Evolutionary conservation across 23 red algal species (phyloP), one percentile per base, ranked within the genome.

Genomic region (Gracilaria gracilis): DNA sequence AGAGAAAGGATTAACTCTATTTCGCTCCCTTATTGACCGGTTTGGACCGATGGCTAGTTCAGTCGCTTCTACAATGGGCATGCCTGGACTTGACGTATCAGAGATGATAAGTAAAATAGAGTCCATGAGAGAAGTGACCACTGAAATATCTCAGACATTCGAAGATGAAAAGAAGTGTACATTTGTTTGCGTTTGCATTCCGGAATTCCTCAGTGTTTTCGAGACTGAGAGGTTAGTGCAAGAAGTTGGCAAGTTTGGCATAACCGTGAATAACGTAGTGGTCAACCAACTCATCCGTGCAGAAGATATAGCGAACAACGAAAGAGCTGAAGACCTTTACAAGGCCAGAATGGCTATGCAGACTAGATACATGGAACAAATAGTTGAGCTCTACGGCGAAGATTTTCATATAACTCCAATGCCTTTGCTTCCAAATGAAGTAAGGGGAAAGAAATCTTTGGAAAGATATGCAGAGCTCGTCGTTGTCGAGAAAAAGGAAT

Each of bases 401-500:
- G 97, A 99, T 74, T 99, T 99, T 95, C 97, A 99, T 46, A 91
- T 99, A 25, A 96, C 95, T n/a, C 51, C 86, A 2, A 66, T 99
- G 64, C 97, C 97, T 1, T 79, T 99, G 62, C 78, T 96, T 37
- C 31, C 74, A 27, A 73, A 73, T 58, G 97, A 99, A 80, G 92
- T 99, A 31, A 90, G 97, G 21, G 97, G 97, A 20, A 88, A 88
- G n/a, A 40, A 88, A 15, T 57, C 82, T 21, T 80, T 98, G 19
- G 65, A 91, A 35, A 64, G 58, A 40, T 98, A 95, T 78, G 80
- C 91, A 33, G 84, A 98, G 38, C 69, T 88, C 4, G 46, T 94
- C 44, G 27, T 90, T 4, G 74, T 81, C 39, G 90, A 94, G 61
- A 93, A 92, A 48, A 86, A 79, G 36, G 87, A 75, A 24, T 85